Evolutionary conservation across 805 yeast species (phyloP), one percentile per base, ranked within the genome.

Genomic region (Cyberlindnera amylophila): DNA sequence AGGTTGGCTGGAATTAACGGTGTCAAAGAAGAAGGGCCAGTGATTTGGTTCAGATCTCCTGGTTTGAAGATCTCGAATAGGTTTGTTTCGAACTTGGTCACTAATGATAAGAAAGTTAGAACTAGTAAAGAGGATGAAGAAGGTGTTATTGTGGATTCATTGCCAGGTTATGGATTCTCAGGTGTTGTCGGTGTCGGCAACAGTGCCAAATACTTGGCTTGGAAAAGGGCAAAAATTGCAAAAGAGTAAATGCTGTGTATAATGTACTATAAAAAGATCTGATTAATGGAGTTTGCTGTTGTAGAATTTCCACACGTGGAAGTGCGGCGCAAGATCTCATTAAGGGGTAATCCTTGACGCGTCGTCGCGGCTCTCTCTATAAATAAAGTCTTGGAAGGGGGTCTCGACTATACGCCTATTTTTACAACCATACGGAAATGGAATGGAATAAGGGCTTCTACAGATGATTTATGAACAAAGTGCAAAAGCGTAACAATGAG

Each of bases 21-120:
- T 30, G 40, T 51, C 13, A 26, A 38, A 11, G 40, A 42, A 19
- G 52, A 55, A 29, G 69, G 69, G 12, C 77, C 79, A 29, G 53
- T 77, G 13, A 58, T 84, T 14, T 84, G 89, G 86, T 82, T 77
- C 59, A 71, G 82, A 53, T 77, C 86, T 0, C 83, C 89, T 2
- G 85, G 88, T 19, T 65, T 74, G 10, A 64, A 69, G 24, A 56
- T 76, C 15, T 56, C 65, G 6, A 68, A 66, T 46, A 57, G 82
- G 44, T 16, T 36, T n/a, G 45, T 39, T 13, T 40, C 45, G 23
- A 55, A 45, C 9, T 50, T 60, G 9, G 61, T 55, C 30, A 47
- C 51, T n/a, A 42, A 39, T 21, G 29, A 16, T 10, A 14, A 41
- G 23, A n/a, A n/a, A 6, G 14, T 5, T 14, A 16, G n/a, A 8